Conservation (phyloP, 352 stramenopile genomes). For the Thalassiosira hispida region DNA sequence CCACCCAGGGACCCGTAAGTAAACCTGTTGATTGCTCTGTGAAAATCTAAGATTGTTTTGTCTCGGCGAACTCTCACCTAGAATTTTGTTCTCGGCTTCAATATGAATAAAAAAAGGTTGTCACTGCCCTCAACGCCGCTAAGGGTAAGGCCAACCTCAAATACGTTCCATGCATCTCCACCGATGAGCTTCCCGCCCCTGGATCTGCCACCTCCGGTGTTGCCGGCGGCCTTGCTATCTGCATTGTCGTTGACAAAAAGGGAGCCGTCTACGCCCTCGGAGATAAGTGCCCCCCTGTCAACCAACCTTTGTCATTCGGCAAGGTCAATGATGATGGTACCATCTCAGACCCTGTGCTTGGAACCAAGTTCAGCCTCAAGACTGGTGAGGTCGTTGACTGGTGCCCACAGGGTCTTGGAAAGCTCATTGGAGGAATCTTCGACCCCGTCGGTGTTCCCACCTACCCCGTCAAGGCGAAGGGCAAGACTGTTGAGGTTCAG, state of each 20-base stretch:
- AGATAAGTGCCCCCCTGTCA: slow-evolving; percentile 88
- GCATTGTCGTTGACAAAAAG: slow-evolving; percentile 85
- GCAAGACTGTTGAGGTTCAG: slow-evolving; percentile 80
- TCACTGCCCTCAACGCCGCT: slow-evolving; percentile 62
- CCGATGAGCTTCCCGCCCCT: slow-evolving; percentile 78
- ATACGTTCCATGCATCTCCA: slow-evolving; percentile 82
- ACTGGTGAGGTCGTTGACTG: slow-evolving; percentile 84
- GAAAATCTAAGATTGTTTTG: neutral
- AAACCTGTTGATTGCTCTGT: neutral
- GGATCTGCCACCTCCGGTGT: slow-evolving; percentile 83
- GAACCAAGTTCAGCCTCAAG: slow-evolving; percentile 87
- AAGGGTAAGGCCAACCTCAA: slow-evolving; percentile 64
- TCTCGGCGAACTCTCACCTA: neutral
- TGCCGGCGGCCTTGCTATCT: slow-evolving; percentile 86
- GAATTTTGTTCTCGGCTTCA: no score
- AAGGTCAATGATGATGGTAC: slow-evolving; percentile 78
- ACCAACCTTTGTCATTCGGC: slow-evolving; percentile 87
- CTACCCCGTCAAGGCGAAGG: slow-evolving; percentile 83
- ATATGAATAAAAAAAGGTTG: no score
- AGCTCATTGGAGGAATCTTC: slow-evolving; percentile 84
- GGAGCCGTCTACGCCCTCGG: slow-evolving; percentile 86
- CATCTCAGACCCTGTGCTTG: slow-evolving; percentile 86
- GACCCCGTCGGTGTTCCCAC: slow-evolving; percentile 82
- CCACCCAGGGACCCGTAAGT: slow-evolving; percentile 43
- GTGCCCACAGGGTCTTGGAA: slow-evolving; percentile 85